These are phyloP conservation scores for Tricholoma hemisulphureum DNA, from an alignment of 768 basidiomycete genomes.

Conservation along the genomic window DNA sequence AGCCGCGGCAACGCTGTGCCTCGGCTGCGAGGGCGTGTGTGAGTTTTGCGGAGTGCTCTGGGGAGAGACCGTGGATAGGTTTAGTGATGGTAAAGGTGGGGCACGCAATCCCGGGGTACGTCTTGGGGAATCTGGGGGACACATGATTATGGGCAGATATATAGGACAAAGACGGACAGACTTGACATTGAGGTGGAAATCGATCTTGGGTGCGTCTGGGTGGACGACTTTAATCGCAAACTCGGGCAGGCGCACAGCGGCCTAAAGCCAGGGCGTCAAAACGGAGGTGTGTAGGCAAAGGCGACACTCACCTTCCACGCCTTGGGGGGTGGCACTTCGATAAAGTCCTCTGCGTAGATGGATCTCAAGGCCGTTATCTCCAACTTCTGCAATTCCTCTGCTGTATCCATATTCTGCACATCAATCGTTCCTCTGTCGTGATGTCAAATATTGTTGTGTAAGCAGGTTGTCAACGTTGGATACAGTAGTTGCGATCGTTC, in stretches of 20 bases:
- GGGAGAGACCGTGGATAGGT: constrained; percentile 56
- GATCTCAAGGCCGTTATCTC: constrained; percentile 80
- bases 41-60: constrained; percentile 56
- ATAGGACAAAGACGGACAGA: constrained; percentile 20
- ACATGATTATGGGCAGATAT: not conserved
- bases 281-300: not conserved
- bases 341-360: constrained; percentile 79
- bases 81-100: constrained; percentile 69
- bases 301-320: constrained; percentile 70
- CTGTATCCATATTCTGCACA: constrained; percentile 57
- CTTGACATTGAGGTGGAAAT: constrained; percentile 70
- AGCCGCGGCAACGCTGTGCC: constrained; percentile 61
- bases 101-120: constrained; percentile 71
- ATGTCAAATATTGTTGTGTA: not conserved
- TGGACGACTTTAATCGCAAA: constrained; percentile 74
- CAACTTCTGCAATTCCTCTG: constrained; percentile 59
- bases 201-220: constrained; percentile 61
- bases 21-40: constrained; percentile 61
- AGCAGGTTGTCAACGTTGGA: constrained; percentile 11
- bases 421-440: not conserved
- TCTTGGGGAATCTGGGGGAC: constrained; percentile 66
- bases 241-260: constrained; percentile 67
- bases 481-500: constrained; percentile 21
- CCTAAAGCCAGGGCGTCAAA: constrained; percentile 37
- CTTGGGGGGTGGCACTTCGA: constrained; percentile 69